Percentiles rank a stretch among this genome's conserved stretches.
Evolutionary conservation across 805 yeast genomes (phyloP).

Genomic region (Lipomyces kockii): DNA sequence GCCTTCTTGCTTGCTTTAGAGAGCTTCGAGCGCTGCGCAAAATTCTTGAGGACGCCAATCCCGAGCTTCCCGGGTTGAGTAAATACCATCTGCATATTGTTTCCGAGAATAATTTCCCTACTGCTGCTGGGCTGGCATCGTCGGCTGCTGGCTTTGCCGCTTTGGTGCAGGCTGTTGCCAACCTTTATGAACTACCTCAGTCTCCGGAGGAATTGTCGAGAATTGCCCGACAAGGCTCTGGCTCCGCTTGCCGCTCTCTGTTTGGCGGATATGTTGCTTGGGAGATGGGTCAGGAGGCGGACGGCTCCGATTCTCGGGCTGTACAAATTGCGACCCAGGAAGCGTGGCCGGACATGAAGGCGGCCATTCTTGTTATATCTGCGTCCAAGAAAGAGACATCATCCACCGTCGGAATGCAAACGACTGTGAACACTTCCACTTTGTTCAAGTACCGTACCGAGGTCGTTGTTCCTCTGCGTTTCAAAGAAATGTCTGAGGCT

Average conservation of each 20-base stretch:
- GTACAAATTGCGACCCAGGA: conserved; percentile 82
- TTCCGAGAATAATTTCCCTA: conserved; percentile 95
- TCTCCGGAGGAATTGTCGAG: conserved; percentile 82
- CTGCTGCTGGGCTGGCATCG: conserved; percentile 98
- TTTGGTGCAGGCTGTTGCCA: conserved; percentile 84
- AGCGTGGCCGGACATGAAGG: conserved; percentile 94
- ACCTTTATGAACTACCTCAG: conserved; percentile 82
- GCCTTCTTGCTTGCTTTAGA: conserved; percentile 63
- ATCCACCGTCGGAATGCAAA: conserved; percentile 95
- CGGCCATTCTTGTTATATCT: conserved; percentile 88
- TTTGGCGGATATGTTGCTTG: conserved; percentile 99
- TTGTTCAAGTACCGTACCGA: conserved; percentile 78
- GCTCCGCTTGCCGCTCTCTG: conserved; percentile 95
- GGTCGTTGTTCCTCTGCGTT: conserved; percentile 85
- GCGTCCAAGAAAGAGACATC: conserved; percentile 95
- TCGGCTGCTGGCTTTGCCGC: conserved; percentile 99
- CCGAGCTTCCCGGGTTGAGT: conserved; percentile 60
- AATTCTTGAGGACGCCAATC: conserved; percentile 61
- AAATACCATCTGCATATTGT: conserved; percentile 75
- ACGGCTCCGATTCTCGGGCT: conserved; percentile 94
- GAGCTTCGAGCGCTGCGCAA: conserved; percentile 74
- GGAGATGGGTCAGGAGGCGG: conserved; percentile 83
- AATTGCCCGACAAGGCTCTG: conserved; percentile 97
- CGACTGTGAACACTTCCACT: conserved; percentile 86
- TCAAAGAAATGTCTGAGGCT: conserved; percentile 76